Evolutionary conservation across 495 filamentous ascomycete species (phyloP), one percentile per base, ranked within the genome.

Genomic region (Rusavskia elegans): DNA sequence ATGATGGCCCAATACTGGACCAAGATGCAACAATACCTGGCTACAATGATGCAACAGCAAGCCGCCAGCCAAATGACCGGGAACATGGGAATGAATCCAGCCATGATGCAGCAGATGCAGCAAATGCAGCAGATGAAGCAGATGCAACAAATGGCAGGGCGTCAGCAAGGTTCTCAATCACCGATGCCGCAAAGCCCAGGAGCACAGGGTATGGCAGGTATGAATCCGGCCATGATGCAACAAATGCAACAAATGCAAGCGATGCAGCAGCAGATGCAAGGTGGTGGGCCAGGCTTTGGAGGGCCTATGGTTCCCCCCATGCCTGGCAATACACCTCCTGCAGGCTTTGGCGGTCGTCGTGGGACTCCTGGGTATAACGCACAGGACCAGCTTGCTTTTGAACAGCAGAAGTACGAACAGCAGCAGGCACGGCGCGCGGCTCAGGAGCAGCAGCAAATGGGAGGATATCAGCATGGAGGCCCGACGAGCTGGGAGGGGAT

Each of bases 1-100:
- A 79, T 95, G 77, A 95, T 98, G 89, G 92, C 92, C 2, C 88
- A 95, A 66, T 95, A 95, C 68, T 88, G 89, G 79, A 85, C 93
- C 62, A 80, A 89, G 23, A 94, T 98, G 87, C 93, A 98, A 64
- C 85, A 93, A 63, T 95, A 95, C 65, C 88, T 98, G 65, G 72
- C 78, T 20, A 42, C 40, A 27, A 80, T 93, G 73, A 93, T 96
- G 87, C 89, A 95, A 67, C 86, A 92, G 64, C 69, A 79, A 55
- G 78, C 82, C 72, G 71, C 68, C 9, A 71, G 72, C 49, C 63
- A 21, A 64, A 57, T 37, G 58, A 59, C 11, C 55, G 63, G 50
- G 17, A 74, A 73, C 48, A 83, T 85, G 78, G 76, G 71, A 5
- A 84, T 87, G 82, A 87, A 80, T 59, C 85, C 84, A n/a, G 79